phyloP scores from a whole-genome alignment of 2,329 filamentous ascomycete genomes.

The Pseudocercospora fuligena region DNA sequence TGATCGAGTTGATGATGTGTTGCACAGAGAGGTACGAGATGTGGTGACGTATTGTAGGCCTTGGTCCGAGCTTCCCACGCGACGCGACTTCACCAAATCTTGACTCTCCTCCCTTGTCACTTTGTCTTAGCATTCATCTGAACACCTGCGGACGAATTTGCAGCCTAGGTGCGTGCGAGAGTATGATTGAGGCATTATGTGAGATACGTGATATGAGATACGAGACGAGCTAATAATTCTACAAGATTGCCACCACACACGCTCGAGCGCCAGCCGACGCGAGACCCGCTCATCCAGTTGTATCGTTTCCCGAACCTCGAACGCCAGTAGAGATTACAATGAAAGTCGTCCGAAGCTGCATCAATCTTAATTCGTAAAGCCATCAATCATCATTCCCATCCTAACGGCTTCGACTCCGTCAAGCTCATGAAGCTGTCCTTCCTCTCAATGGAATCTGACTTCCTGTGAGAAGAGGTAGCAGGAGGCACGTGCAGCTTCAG shows the following conservation, averaged over 20 bases:
- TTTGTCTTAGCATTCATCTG: background rate
- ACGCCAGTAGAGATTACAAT: slow-evolving; percentile 2
- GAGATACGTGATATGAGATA: background rate
- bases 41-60: background rate
- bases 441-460: background rate
- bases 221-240: background rate
- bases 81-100: background rate
- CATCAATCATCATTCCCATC: background rate
- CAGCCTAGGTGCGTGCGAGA: too few relatives aligned
- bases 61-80: background rate
- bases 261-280: background rate
- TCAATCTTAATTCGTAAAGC: background rate
- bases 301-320: background rate
- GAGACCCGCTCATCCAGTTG: background rate
- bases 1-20: background rate
- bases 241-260: background rate
- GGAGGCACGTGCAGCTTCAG: background rate
- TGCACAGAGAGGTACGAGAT: background rate
- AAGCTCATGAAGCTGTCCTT: background rate
- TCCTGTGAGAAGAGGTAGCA: background rate
- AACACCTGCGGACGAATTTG: background rate
- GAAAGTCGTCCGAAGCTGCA: background rate
- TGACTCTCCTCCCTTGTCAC: background rate
- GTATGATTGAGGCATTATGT: background rate
- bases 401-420: background rate